Evolutionary conservation across 2,329 filamentous ascomycete species (phyloP).

Genomic region (Claviceps pusilla): DNA sequence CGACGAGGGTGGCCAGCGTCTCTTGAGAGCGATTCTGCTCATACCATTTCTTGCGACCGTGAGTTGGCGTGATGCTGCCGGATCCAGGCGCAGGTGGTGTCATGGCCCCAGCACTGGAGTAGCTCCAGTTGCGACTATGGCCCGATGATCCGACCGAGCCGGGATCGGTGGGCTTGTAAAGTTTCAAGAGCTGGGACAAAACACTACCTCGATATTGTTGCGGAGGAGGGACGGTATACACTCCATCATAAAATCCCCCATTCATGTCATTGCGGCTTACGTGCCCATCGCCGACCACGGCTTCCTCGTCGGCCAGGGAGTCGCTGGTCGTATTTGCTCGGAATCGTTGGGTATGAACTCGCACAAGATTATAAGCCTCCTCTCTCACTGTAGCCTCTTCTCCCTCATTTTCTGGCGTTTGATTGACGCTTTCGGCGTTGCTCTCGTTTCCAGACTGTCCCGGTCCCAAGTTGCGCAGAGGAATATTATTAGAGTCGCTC

Average conservation of each 20-base stretch:
- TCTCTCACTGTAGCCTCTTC: conserved; percentile 8
- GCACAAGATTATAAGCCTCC: conserved; percentile 28
- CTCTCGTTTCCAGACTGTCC: not conserved
- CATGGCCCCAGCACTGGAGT: conserved; percentile 13
- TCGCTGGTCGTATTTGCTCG: conserved; percentile 5
- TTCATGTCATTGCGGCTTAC: conserved; percentile 19
- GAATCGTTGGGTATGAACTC: conserved; percentile 23
- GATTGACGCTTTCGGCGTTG: not conserved
- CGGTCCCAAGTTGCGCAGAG: conserved; percentile 17
- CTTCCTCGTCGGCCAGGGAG: conserved; percentile 5
- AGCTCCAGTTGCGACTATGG: conserved; percentile 13
- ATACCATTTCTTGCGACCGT: conserved; percentile 32
- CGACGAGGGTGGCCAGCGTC: conserved; percentile 31
- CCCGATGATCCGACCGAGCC: conserved; percentile 4
- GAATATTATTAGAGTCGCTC: conserved; percentile 14
- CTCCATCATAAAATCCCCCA: conserved; percentile 25
- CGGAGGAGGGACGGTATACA: conserved; percentile 26
- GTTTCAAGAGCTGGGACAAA: conserved; percentile 30
- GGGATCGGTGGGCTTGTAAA: conserved; percentile 26
- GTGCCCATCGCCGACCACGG: conserved; percentile 6
- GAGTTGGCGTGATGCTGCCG: conserved; percentile 26
- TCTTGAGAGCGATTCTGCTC: conserved; percentile 31
- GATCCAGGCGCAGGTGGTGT: conserved; percentile 21
- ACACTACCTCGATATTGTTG: conserved; percentile 29
- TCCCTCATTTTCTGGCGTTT: conserved; percentile 1